These are phyloP conservation scores for Boletus vinaceobasis DNA, from an alignment of 768 basidiomycete species.

Conservation along the genomic window DNA sequence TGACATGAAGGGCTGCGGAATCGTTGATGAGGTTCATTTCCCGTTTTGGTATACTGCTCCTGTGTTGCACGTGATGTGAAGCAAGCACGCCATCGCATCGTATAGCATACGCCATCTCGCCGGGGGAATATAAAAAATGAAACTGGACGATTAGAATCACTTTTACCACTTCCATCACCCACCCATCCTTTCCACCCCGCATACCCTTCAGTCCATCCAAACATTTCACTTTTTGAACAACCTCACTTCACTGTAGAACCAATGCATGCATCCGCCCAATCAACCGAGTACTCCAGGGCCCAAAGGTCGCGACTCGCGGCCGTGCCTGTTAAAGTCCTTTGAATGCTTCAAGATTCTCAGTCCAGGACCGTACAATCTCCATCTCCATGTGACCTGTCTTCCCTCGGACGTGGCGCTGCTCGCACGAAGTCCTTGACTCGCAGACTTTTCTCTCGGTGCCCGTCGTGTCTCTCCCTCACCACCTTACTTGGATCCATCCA, in stretches of 20 bases:
- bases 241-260: not conserved
- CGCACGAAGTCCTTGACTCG: not conserved
- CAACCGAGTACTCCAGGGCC: not conserved
- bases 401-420: not conserved
- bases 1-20: not conserved
- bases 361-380: not conserved
- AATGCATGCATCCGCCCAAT: not conserved
- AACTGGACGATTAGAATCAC: accelerated
- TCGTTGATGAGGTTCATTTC: not conserved
- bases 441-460: not conserved
- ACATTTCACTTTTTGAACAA: not conserved
- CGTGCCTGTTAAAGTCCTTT: not conserved
- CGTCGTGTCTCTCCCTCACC: not conserved
- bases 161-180: not conserved
- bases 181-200: not conserved
- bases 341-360: not conserved
- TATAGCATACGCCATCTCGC: slow-evolving; percentile 9
- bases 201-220: no score
- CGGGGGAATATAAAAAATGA: slow-evolving; percentile 19
- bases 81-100: slow-evolving; percentile 28
- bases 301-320: not conserved
- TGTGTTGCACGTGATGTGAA: slow-evolving; percentile 29
- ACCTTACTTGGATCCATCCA: no score
- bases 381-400: not conserved
- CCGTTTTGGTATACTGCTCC: not conserved